Evolutionary conservation across 805 yeast species (phyloP).

Genomic region (Starmera quercuum): DNA sequence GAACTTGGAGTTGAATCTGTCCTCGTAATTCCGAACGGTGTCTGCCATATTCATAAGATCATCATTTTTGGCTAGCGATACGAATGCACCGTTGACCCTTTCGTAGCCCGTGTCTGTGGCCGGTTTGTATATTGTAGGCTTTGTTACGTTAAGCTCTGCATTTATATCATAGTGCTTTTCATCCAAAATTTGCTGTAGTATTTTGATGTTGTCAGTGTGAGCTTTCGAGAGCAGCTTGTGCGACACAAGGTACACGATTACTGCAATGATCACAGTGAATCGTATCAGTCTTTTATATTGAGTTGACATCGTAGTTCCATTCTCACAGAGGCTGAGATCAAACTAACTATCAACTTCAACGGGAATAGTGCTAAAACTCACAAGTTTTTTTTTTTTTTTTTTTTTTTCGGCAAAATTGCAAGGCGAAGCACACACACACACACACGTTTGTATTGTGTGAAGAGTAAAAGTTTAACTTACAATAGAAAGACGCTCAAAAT

Average conservation of each 20-base stretch:
- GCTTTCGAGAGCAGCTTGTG: constrained; percentile 11
- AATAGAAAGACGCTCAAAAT: not conserved
- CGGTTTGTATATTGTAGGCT: too few species aligned
- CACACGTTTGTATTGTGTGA: not conserved
- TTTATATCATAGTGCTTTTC: constrained; percentile 11
- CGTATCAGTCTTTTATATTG: constrained; percentile 10
- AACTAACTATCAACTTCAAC: too few species aligned
- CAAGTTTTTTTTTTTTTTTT: not conserved
- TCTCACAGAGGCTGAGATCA: too few species aligned
- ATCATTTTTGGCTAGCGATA: constrained; percentile 61
- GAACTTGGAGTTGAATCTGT: constrained; percentile 66
- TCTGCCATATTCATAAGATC: constrained; percentile 52
- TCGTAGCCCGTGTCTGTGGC: not conserved
- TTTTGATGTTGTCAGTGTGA: not conserved
- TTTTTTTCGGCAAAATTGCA: too few species aligned
- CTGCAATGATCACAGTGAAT: constrained; percentile 10
- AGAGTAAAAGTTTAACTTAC: not conserved
- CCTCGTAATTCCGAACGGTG: constrained; percentile 67
- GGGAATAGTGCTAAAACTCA: too few species aligned
- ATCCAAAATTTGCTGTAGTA: constrained; percentile 11
- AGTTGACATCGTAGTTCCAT: too few species aligned
- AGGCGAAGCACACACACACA: not conserved
- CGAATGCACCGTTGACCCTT: constrained; percentile 10
- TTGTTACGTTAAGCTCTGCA: constrained; percentile 4
- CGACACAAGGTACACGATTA: constrained; percentile 10